phyloP scores from a whole-genome alignment of 129 eudicot genomes.

The Tanacetum coccineum region DNA sequence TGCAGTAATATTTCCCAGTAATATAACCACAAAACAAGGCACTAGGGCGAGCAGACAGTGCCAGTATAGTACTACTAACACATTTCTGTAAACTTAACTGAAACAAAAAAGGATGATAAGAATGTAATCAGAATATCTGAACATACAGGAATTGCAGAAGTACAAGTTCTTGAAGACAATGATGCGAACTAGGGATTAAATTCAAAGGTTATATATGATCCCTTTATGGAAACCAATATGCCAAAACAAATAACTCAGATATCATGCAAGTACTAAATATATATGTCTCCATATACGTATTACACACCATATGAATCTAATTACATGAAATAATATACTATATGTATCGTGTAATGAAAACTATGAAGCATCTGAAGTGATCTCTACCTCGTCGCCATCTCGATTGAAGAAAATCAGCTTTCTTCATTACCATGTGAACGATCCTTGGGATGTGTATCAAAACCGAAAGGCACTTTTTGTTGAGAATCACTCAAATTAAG shows the following conservation, averaged over 20 bases:
- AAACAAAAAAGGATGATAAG: not conserved
- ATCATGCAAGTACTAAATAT: slow-evolving; percentile 23
- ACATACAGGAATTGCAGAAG: slow-evolving; percentile 14
- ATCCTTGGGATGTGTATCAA: slow-evolving; percentile 32
- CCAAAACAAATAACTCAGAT: slow-evolving; percentile 22
- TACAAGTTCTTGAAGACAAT: slow-evolving; percentile 15
- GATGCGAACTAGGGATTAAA: slow-evolving; percentile 17
- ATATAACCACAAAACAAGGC: too few relatives aligned
- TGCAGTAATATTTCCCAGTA: too few relatives aligned
- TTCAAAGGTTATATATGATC: slow-evolving; percentile 7
- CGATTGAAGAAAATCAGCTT: slow-evolving; percentile 9
- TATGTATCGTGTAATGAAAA: slow-evolving; percentile 16
- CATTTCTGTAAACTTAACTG: too few relatives aligned
- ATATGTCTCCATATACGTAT: slow-evolving; percentile 20
- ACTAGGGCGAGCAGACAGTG: too few relatives aligned
- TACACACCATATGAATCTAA: slow-evolving; percentile 28
- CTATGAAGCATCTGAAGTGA: slow-evolving; percentile 19
- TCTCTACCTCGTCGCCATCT: slow-evolving; percentile 10
- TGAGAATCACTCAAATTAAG: slow-evolving; percentile 44
- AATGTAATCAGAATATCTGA: slow-evolving; percentile 9
- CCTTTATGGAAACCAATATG: slow-evolving; percentile 19
- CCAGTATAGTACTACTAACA: too few relatives aligned
- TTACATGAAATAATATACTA: slow-evolving; percentile 31
- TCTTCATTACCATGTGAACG: slow-evolving; percentile 33
- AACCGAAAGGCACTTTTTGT: slow-evolving; percentile 33